Conservation (phyloP, 2,329 filamentous ascomycete species). For the Claviceps spartinae region DNA sequence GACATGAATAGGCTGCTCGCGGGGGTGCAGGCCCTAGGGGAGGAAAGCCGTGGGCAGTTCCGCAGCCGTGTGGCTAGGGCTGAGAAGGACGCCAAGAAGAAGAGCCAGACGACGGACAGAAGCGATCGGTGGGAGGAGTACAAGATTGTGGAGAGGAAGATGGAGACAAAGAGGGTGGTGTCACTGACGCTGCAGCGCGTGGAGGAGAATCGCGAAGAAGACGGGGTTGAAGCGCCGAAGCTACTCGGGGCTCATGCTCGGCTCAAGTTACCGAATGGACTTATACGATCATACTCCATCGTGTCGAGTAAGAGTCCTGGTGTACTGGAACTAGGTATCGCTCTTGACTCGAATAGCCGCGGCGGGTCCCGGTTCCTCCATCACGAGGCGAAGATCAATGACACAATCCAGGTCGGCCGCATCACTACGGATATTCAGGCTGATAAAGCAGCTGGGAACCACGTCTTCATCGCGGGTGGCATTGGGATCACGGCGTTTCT, state of each 20-base stretch:
- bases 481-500: constrained; percentile 56
- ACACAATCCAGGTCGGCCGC: constrained; percentile 35
- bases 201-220: constrained; percentile 17
- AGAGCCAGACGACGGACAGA: constrained; percentile 3
- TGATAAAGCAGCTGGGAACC: constrained; percentile 34
- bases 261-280: constrained; percentile 40
- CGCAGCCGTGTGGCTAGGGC: constrained; percentile 35
- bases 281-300: constrained; percentile 48
- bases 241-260: constrained; percentile 39
- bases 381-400: constrained; percentile 29
- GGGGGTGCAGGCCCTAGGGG: constrained; percentile 34
- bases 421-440: constrained; percentile 36
- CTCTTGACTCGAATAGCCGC: constrained; percentile 38
- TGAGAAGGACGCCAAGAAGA: constrained; percentile 16
- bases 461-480: constrained; percentile 50
- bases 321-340: constrained; percentile 40
- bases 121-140: constrained; percentile 30
- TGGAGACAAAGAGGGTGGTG: constrained; percentile 35
- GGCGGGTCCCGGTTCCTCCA: constrained; percentile 51
- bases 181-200: constrained; percentile 37
- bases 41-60: constrained; percentile 35
- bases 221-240: constrained; percentile 19
- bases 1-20: constrained; percentile 40
- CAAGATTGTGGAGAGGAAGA: constrained; percentile 33
- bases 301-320: constrained; percentile 33